Evolutionary conservation across 208 protist genomes (phyloP).

Genomic region (Crithidia acanthocephali): DNA sequence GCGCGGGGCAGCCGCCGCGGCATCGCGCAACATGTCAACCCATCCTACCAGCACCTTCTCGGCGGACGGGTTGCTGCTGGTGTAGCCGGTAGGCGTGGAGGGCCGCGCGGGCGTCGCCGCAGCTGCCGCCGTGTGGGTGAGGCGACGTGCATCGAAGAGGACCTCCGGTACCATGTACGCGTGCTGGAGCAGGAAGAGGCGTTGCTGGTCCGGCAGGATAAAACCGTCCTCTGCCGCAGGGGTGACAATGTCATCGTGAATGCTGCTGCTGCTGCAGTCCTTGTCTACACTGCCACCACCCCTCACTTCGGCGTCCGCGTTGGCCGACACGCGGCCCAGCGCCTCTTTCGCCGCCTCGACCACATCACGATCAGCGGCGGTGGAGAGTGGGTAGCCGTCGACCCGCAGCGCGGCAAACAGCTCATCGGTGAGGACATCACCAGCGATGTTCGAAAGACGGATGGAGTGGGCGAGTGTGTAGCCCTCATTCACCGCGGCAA

Average conservation of each 20-base stretch:
- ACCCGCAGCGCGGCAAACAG: constrained; percentile 57
- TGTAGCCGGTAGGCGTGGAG: constrained; percentile 52
- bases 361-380: constrained; percentile 51
- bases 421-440: constrained; percentile 81
- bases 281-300: not conserved
- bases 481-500: constrained; percentile 98
- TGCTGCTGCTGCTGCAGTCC: not conserved
- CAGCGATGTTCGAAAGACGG: constrained; percentile 65
- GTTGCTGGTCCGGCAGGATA: constrained; percentile 88
- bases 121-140: constrained; percentile 38
- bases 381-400: constrained; percentile 94
- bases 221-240: constrained; percentile 41
- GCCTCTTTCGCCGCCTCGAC: constrained; percentile 86
- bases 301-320: constrained; percentile 31
- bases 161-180: constrained; percentile 86
- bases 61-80: constrained; percentile 34
- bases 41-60: constrained; percentile 38
- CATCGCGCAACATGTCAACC: constrained; percentile 56
- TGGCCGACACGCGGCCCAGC: constrained; percentile 69
- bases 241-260: constrained; percentile 10
- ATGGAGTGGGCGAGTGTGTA: constrained; percentile 85
- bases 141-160: constrained; percentile 72
- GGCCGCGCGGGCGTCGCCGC: constrained; percentile 8
- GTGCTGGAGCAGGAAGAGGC: constrained; percentile 80
- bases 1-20: constrained; percentile 47